Conservation (phyloP, 371 early-diverging fungal genomes). For the Chytridiales sp. region DNA sequence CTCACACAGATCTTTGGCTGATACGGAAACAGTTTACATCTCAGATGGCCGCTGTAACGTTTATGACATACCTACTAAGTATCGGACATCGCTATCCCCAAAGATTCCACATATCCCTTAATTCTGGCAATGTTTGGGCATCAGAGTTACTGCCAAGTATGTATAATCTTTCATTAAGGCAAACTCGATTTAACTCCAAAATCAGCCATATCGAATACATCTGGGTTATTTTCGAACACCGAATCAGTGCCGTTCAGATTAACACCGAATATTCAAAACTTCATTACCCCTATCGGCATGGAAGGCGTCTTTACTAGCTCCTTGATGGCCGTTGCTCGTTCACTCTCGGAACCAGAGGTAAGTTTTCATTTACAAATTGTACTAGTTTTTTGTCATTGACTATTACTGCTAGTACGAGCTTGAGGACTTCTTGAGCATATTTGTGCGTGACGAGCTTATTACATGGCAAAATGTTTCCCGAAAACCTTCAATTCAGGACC, state of each 20-base stretch:
- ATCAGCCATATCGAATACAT: slow-evolving; percentile 28
- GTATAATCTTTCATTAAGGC: slow-evolving; percentile 11
- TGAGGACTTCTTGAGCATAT: slow-evolving; percentile 79
- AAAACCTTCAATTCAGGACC: slow-evolving; percentile 57
- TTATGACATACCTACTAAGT: slow-evolving; percentile 86
- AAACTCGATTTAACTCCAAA: neutral
- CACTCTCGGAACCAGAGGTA: slow-evolving; percentile 71
- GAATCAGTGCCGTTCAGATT: slow-evolving; percentile 96
- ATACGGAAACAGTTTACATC: slow-evolving; percentile 88
- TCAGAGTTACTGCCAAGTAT: slow-evolving; percentile 73
- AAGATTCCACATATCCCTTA: slow-evolving; percentile 81
- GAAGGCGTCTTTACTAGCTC: slow-evolving; percentile 87
- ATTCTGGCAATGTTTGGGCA: slow-evolving; percentile 79
- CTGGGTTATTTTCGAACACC: slow-evolving; percentile 44
- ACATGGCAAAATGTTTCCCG: slow-evolving; percentile 67
- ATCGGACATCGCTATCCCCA: slow-evolving; percentile 84
- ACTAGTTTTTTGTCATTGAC: neutral
- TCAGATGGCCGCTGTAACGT: slow-evolving; percentile 84
- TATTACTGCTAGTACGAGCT: slow-evolving; percentile 59
- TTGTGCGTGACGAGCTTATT: slow-evolving; percentile 88
- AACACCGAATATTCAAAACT: slow-evolving; percentile 94
- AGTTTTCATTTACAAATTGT: neutral
- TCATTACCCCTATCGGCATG: slow-evolving; percentile 87
- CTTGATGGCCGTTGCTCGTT: slow-evolving; percentile 75
- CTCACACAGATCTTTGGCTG: slow-evolving; percentile 87